Conservation (phyloP, 441 rosid genomes). For the Jatropha podagrica region DNA sequence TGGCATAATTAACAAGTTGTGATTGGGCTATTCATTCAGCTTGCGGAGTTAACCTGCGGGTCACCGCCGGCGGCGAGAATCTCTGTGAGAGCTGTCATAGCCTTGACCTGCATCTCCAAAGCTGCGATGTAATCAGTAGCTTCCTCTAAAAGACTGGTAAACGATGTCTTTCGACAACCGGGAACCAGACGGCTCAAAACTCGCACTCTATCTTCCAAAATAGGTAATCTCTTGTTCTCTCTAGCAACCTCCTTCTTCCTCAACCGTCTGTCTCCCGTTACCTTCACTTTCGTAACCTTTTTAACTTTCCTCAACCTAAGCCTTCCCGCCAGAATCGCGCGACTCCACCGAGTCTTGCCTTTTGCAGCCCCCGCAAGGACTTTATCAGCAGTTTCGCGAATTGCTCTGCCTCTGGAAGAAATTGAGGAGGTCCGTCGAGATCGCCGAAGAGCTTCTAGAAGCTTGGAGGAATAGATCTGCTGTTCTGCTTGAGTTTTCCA, state of each 20-base stretch:
- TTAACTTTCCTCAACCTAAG: conserved; percentile 51
- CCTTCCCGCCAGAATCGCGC: conserved; percentile 71
- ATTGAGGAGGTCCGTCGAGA: conserved; percentile 43
- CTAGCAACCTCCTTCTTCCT: conserved; percentile 48
- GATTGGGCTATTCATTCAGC: conserved; percentile 2
- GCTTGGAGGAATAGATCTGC: conserved; percentile 76
- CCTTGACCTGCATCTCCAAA: conserved; percentile 90
- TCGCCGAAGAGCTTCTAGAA: conserved; percentile 57
- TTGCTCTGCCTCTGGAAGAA: conserved; percentile 37
- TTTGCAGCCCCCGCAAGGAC: conserved; percentile 72
- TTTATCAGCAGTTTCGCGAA: conserved; percentile 73
- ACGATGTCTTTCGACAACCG: conserved; percentile 81
- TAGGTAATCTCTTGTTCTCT: conserved; percentile 47
- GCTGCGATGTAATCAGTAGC: conserved; percentile 87
- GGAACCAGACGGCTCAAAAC: conserved; percentile 81
- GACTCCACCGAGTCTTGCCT: conserved; percentile 84
- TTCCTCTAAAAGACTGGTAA: conserved; percentile 77
- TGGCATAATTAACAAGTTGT: conserved; percentile 21
- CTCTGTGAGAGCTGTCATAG: conserved; percentile 68
- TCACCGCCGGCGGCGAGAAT: conserved; percentile 35
- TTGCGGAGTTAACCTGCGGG: conserved; percentile 15
- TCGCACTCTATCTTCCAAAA: conserved; percentile 63
- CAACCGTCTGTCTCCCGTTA: conserved; percentile 38
- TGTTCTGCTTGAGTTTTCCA: conserved; percentile 71
- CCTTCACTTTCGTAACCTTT: conserved; percentile 40